phyloP scores from a whole-genome alignment of 108 stramenopile species.

The Pseudonitzschia multiseries region DNA sequence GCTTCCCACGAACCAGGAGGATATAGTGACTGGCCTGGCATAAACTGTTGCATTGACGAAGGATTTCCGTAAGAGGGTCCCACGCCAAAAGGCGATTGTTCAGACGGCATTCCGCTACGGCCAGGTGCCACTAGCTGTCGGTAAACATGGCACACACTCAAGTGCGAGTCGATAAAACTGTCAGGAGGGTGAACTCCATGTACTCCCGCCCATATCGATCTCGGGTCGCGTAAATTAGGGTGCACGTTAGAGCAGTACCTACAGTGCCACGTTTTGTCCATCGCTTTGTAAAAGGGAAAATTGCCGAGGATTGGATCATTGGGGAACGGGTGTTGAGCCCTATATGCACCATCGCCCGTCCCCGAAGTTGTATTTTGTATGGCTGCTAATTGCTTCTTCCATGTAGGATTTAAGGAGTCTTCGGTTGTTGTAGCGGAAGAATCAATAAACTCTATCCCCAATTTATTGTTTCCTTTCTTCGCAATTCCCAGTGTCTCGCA shows the following conservation, averaged over 20 bases:
- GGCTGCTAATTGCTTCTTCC: too few relatives aligned
- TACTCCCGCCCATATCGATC: conserved; percentile 43
- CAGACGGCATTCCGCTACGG: conserved; percentile 14
- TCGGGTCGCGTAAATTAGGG: conserved; percentile 43
- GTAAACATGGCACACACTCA: conserved; percentile 54
- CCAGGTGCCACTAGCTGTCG: conserved; percentile 30
- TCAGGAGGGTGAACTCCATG: conserved; percentile 44
- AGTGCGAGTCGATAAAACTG: conserved; percentile 54
- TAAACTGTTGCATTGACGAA: neutral
- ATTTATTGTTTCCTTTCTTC: conserved; percentile 36
- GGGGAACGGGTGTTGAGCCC: neutral
- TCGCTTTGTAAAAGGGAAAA: conserved; percentile 55
- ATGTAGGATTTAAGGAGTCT: too few relatives aligned
- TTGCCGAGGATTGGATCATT: conserved; percentile 18
- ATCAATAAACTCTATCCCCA: conserved; percentile 38
- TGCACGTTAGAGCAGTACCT: conserved; percentile 51
- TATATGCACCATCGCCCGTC: too few relatives aligned
- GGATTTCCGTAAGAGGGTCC: neutral
- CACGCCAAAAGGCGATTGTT: neutral
- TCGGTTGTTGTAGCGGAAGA: neutral
- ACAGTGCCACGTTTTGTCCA: conserved; percentile 48
- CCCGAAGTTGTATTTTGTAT: neutral
- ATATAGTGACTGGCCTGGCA: conserved; percentile 6
- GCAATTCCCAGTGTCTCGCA: conserved; percentile 33
- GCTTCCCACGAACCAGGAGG: conserved; percentile 1